Conservation (phyloP, 2,329 filamentous ascomycete genomes). For the Colletotrichum sp. region DNA sequence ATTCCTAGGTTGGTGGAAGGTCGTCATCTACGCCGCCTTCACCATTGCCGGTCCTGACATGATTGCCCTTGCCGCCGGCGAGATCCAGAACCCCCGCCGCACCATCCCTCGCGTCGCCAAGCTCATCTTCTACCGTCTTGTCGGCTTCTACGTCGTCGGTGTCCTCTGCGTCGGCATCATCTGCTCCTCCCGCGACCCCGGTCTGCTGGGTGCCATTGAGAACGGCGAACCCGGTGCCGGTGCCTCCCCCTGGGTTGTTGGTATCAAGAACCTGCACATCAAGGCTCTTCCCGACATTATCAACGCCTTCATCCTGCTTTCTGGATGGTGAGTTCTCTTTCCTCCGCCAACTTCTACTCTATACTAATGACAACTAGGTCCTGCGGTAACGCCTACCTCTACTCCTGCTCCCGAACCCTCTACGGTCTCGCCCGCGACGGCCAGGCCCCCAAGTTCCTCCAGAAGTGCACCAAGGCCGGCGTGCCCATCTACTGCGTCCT, state of each 20-base stretch:
- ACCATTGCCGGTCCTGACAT: conserved; percentile 73
- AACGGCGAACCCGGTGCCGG: conserved; percentile 52
- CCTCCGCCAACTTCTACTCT: not conserved
- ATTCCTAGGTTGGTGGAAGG: conserved; percentile 62
- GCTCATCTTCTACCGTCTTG: conserved; percentile 75
- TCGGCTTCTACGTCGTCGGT: conserved; percentile 73
- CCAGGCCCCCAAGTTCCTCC: conserved; percentile 48
- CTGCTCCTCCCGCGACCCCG: conserved; percentile 61
- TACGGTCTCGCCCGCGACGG: conserved; percentile 56
- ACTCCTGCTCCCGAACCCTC: conserved; percentile 54
- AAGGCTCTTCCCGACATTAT: conserved; percentile 60
- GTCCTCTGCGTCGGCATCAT: conserved; percentile 63
- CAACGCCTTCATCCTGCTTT: conserved; percentile 48
- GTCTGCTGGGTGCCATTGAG: conserved; percentile 59
- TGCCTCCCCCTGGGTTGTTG: conserved; percentile 57
- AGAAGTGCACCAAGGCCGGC: conserved; percentile 44
- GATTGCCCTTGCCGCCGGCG: conserved; percentile 59
- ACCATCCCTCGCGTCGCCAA: conserved; percentile 75
- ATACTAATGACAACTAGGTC: conserved; percentile 29
- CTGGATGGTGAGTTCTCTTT: conserved; percentile 20
- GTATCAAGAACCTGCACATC: conserved; percentile 61
- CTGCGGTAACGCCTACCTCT: conserved; percentile 56
- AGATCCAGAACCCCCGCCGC: conserved; percentile 68
- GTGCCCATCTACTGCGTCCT: conserved; percentile 45
- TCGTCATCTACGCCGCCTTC: conserved; percentile 71